Evolutionary conservation across 176 grass and related monocot species (phyloP), one percentile per base, ranked within the genome.

Genomic region (Cenchrus purpureus): DNA sequence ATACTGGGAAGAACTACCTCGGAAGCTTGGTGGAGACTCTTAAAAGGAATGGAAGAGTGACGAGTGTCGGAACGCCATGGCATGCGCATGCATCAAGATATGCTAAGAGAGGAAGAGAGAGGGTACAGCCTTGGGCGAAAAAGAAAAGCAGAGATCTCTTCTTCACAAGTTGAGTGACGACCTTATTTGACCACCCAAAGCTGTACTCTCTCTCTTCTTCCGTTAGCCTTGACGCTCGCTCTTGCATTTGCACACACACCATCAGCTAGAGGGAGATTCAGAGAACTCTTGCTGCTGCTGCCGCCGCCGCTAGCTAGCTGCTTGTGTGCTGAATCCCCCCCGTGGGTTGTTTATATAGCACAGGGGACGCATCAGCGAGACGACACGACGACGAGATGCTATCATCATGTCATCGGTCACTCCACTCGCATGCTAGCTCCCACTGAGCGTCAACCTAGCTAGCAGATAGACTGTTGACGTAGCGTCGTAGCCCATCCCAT

Each of bases 181-280:
- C 16, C 43, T 48, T 13, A 32, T 10, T 46, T 12, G 29, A 17
- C 2, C 19, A 50, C 13, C 22, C 44, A 52, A 79, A 66, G 77
- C 77, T 79, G 77, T 52, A 79, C 77, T 79, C 77, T 79, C 77
- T 65, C 77, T 79, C 61, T 79, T 79, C 77, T 79, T 29, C 77
- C n/a, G 28, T 79, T 79, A 79, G 61, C 46, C 46, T 79, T 66
- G 61, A 79, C 48, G 45, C 7, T 37, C 61, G 31, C 66, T 19
- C 4, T 40, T 25, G 22, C 22, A 25, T 25, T 1, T 4, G 4
- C 59, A 11, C 3, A 2, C 17, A 58, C 22, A 25, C 22, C 22
- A 25, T 25, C 22, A 25, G 22, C 22, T 25, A 25, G 22, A 25
- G 22, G 22, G 22, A 25, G 22, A 8, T 0, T 8, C 1, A 28